Evolutionary conservation across 2,329 filamentous ascomycete species (phyloP), one percentile per base, ranked within the genome.

Genomic region (Pestalotiopsis sp.): DNA sequence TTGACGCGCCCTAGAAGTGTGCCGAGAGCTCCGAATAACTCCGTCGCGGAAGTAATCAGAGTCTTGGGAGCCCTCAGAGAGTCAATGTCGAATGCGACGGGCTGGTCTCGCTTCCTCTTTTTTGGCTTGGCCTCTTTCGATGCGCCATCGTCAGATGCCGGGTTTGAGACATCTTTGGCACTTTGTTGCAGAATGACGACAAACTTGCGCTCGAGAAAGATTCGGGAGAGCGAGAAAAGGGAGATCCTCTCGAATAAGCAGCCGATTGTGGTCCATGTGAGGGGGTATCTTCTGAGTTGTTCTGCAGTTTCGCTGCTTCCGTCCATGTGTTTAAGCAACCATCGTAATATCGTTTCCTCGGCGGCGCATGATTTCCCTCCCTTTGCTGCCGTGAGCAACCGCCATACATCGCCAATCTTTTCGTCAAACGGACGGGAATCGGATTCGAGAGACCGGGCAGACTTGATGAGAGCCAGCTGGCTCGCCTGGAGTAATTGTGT

Each of bases 161-260:
- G 76, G 3, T 74, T 76, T 1, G 84, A 83, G 49, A 87, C 72
- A 27, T 94, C 91, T 62, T 88, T 84, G 62, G 94, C 79, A 0
- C 91, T 88, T 73, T 89, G 87, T 73, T 91, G 88, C 57, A 97
- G 77, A 11, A 93, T 87, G 1, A 81, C 79, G 41, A 92, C 80
- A 66, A 97, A 93, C 60, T 88, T 86, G 68, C 91, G 85, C 68
- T 94, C 90, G 25, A 88, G 90, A 6, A 97, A 84, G 3, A 92
- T 89, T 68, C 90, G 90, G 9, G 93, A 92, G 27, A 93, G 83
- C 12, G 89, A 90, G 60, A 92, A 90, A 0, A 90, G 82, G 0
- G 93, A 91, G 20, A 95, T 88, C n/a, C 89, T 82, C 64, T 85
- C 82, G 66, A 93, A 85, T 62, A 92, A 83, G 69, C 85, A 86